phyloP scores from a whole-genome alignment of 192 early-diverging fungal species.

The Jimgerdemannia lactiflua region DNA sequence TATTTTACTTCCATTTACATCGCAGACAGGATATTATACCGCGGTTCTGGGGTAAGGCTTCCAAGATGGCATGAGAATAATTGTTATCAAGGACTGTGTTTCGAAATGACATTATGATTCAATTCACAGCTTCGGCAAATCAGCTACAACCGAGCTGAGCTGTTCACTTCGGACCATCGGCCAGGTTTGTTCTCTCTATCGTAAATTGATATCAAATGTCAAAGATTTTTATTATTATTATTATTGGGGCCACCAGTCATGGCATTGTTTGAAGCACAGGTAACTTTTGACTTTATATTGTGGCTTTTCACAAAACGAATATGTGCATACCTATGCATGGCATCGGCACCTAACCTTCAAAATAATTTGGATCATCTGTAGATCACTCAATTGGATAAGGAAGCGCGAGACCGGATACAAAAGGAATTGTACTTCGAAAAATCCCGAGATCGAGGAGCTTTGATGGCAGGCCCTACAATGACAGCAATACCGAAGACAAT shows the following conservation, averaged over 20 bases:
- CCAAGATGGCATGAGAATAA: slow-evolving; percentile 21
- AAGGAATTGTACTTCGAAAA: slow-evolving; percentile 48
- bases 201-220: neutral
- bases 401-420: slow-evolving; percentile 41
- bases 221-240: slow-evolving; percentile 11
- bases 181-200: slow-evolving; percentile 42
- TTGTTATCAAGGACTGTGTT: neutral
- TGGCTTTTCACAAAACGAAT: neutral
- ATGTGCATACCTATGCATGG: neutral
- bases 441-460: neutral
- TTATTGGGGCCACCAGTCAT: neutral
- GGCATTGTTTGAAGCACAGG: slow-evolving; percentile 31
- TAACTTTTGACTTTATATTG: neutral
- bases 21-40: slow-evolving; percentile 57
- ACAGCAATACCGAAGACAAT: neutral
- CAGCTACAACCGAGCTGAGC: slow-evolving; percentile 53
- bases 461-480: neutral
- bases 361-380: slow-evolving; percentile 12
- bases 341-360: neutral
- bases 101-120: slow-evolving; percentile 15
- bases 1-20: too few relatives aligned
- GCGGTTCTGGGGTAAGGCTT: slow-evolving; percentile 42
- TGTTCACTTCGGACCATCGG: slow-evolving; percentile 77
- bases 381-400: slow-evolving; percentile 41
- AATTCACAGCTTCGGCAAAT: slow-evolving; percentile 22